Evolutionary conservation across 352 stramenopile species (phyloP), one percentile per base, ranked within the genome.

Genomic region (Phytophthora cajani): DNA sequence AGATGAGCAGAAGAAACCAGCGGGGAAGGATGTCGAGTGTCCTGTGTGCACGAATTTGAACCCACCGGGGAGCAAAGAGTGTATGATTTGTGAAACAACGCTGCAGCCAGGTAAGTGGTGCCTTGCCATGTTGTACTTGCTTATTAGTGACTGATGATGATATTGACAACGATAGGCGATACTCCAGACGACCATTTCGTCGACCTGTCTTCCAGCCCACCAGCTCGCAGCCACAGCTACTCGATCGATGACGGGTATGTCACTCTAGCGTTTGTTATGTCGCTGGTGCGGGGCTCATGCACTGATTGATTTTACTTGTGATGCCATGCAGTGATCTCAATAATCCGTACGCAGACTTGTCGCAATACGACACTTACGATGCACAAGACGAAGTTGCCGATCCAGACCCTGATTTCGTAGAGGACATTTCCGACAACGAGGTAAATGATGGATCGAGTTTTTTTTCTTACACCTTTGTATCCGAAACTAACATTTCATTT

Each of bases 401-500:
- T 59, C 59, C 55, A 21, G 58, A 67, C 25, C 42, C 62, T 17
- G 75, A 87, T 54, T 78, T 75, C 23, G 58, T 85, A 16, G 85
- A 92, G 69, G 81, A 92, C 19, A 90, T 92, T 6, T 90, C 82
- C 12, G 85, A 92, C 64, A 75, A 87, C 46, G 82, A 92, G 80
- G 82, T 92, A 27, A 30, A 38, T 17, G 23, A 19, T 23, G 5
- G 16, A 8, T n/a, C 7, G 14, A 17, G 42, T 10, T 23, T 23
- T 23, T 23, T 23, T 23, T 23, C 21, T 23, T 23, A 23, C 21
- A 23, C 21, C 21, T 23, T 23, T 23, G 21, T 8, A 9, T 9
- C n/a, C 17, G 19, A 50, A 21, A 17, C 21, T 50, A 10, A 50
- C 42, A 50, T 17, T 1, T 10, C 16, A 5, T 12, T 50, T 19